These are phyloP conservation scores for Coniella vitis DNA, from an alignment of 2,329 filamentous ascomycete genomes.

Conservation along the genomic window DNA sequence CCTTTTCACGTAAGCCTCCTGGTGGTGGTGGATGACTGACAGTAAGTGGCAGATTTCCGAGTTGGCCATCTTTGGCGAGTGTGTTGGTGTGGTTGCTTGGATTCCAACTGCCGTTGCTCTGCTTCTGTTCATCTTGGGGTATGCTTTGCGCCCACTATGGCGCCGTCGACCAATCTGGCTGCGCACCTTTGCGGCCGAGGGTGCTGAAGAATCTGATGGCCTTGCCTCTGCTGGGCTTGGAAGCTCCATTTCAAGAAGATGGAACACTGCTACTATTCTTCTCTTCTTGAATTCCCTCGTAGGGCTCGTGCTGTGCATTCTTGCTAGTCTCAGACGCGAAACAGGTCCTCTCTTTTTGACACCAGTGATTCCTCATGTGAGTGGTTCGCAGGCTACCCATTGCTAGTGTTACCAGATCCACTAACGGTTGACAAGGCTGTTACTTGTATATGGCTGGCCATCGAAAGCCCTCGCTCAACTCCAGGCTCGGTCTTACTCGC, in stretches of 20 bases:
- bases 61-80: slow-evolving; percentile 23
- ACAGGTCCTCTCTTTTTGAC: slow-evolving; percentile 14
- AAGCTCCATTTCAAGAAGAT: not conserved
- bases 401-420: not conserved
- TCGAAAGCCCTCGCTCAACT: slow-evolving; percentile 28
- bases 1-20: not conserved
- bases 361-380: slow-evolving; percentile 14
- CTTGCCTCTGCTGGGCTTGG: slow-evolving; percentile 2
- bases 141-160: slow-evolving; percentile 26
- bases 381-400: not conserved
- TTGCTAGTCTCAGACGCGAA: slow-evolving; percentile 1
- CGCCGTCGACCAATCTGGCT: slow-evolving; percentile 27
- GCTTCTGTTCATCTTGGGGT: slow-evolving; percentile 25
- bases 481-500: slow-evolving; percentile 73
- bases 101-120: slow-evolving; percentile 26
- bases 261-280: not conserved
- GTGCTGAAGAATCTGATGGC: slow-evolving; percentile 3
- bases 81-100: slow-evolving; percentile 26
- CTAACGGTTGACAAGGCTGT: slow-evolving; percentile 5
- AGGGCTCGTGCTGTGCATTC: slow-evolving; percentile 8
- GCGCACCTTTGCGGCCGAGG: slow-evolving; percentile 27
- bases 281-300: slow-evolving; percentile 6
- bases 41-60: slow-evolving; percentile 12
- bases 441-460: slow-evolving; percentile 6
- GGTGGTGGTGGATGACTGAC: slow-evolving; percentile 5